These are phyloP conservation scores for Wickerhamomyces sydowiorum DNA, from an alignment of 805 yeast species.

Conservation along the genomic window DNA sequence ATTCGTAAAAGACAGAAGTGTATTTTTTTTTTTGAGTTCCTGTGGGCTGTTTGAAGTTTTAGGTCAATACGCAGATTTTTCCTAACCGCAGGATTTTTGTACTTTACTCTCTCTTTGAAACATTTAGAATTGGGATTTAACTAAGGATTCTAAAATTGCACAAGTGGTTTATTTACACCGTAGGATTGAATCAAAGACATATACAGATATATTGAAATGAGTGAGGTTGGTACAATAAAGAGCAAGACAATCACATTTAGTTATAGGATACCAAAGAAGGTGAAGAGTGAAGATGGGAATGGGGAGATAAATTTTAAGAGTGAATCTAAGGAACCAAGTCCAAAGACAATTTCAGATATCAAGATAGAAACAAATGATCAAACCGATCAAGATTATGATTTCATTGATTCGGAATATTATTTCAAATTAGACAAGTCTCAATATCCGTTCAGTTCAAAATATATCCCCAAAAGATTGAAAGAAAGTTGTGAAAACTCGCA, in stretches of 20 bases:
- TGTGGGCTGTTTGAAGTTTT: background rate
- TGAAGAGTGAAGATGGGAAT: background rate
- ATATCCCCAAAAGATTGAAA: background rate
- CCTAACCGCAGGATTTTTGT: no score
- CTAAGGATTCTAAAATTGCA: no score
- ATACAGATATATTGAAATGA: background rate
- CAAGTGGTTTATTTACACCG: no score
- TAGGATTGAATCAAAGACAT: no score
- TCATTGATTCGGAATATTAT: background rate
- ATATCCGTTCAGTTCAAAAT: slow-evolving; percentile 2
- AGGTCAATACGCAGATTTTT: background rate
- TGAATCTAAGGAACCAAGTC: background rate
- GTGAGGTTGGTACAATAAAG: background rate
- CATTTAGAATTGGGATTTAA: no score
- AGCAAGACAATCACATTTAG: slow-evolving; percentile 9
- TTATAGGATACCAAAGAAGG: background rate
- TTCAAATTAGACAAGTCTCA: background rate
- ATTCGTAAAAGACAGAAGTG: no score
- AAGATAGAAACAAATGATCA: background rate
- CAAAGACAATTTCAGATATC: background rate
- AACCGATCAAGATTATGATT: background rate
- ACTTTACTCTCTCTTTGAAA: no score
- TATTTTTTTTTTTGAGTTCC: no score
- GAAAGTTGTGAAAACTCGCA: no score
- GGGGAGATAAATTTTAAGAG: background rate